A percentile compares a stretch with the other conserved stretches of the same genome.
These are phyloP conservation scores for Suillus bovinus DNA, from an alignment of 768 basidiomycete genomes.

Conservation along the genomic window DNA sequence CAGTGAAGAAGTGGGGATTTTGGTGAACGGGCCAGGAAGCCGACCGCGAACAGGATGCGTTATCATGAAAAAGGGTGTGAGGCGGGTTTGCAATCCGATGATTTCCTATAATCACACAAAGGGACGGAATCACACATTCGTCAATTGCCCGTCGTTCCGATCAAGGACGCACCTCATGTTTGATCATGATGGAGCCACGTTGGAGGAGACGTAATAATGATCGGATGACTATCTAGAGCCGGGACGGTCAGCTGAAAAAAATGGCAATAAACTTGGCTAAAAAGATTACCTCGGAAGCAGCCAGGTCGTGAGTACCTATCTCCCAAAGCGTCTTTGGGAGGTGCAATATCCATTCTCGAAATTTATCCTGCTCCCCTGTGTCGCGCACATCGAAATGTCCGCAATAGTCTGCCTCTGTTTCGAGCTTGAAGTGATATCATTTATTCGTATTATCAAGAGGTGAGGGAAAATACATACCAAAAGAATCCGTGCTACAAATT, in stretches of 20 bases:
- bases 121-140: constrained; percentile 14
- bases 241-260: constrained; percentile 12
- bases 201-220: constrained; percentile 65
- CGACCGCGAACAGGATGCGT: constrained; percentile 73
- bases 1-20: constrained; percentile 46
- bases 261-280: background rate
- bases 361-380: constrained; percentile 29
- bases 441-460: background rate
- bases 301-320: constrained; percentile 55
- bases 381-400: constrained; percentile 46
- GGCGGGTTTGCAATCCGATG: constrained; percentile 51
- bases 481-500: constrained; percentile 71
- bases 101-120: constrained; percentile 42
- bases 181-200: constrained; percentile 47
- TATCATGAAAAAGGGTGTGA: constrained; percentile 81
- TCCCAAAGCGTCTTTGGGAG: constrained; percentile 90
- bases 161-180: constrained; percentile 42
- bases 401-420: constrained; percentile 51
- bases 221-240: constrained; percentile 51
- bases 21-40: constrained; percentile 75
- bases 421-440: constrained; percentile 47
- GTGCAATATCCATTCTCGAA: constrained; percentile 70
- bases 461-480: constrained; percentile 48
- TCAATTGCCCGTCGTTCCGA: constrained; percentile 6
- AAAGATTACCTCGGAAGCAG: constrained; percentile 56